Evolutionary conservation across 257 asterid species (phyloP), one percentile per base, ranked within the genome.

Genomic region (Knoxia roxburghii): DNA sequence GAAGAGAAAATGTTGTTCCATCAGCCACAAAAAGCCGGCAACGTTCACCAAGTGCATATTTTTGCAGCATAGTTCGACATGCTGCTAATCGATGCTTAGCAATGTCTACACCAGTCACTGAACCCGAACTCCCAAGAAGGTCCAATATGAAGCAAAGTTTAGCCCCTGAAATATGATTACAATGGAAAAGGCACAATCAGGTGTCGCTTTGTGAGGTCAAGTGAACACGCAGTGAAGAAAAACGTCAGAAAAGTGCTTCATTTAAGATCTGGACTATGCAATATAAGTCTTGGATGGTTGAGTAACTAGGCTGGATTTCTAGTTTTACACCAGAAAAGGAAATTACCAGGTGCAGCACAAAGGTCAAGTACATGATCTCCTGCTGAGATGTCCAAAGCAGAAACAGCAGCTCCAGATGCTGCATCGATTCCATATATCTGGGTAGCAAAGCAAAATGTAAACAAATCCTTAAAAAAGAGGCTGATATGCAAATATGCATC

Each of bases 381-480:
- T 9, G 80, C 76, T 58, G 73, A 67, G 78, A 94, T 66, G 82
- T 70, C 86, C 88, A 94, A 77, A 69, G 96, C 95, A 61, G 84
- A 59, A 72, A 94, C 97, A 24, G 99, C 95, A 78, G 99, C 99
- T 74, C 97, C 99, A 43, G 99, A 94, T 74, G 96, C 89, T 55
- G 97, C 99, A 83, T 90, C 99, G 64, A 94, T 85, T 77, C 99
- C 99, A 84, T 94, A 90, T 73, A 94, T 87, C 99, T 93, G 84
- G 72, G 77, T 41, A 55, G 56, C 48, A 52, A 71, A 74, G 54
- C 64, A 48, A 62, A 76, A 76, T 21, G 17, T 12, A 56, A 21
- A 67, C 49, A 30, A 6, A 26, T 29, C 41, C 11, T 17, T 30
- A 3, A 53, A 18, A 9, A 9, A 37, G 41, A 9, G 9, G 6